These are phyloP conservation scores for Hydrangea macrophylla DNA, from an alignment of 148 eudicot species.

Conservation along the genomic window DNA sequence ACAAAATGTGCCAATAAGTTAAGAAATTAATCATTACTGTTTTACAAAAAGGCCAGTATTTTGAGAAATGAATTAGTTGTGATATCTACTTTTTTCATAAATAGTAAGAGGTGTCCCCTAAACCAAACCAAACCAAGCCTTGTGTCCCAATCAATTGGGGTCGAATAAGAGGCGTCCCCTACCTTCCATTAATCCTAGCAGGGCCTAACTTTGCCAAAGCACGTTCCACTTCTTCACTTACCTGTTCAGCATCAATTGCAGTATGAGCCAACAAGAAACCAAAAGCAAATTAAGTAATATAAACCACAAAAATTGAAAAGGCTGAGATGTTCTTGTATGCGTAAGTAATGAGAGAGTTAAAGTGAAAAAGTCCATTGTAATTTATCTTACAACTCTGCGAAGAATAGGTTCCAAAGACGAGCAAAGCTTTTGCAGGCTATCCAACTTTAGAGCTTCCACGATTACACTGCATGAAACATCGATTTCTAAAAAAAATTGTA, in stretches of 20 bases:
- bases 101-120: too few relatives aligned
- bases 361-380: not conserved
- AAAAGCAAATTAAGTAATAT: not conserved
- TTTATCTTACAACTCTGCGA: slow-evolving; percentile 57
- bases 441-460: slow-evolving; percentile 65
- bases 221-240: slow-evolving; percentile 85
- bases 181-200: slow-evolving; percentile 61
- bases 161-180: too few relatives aligned
- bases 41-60: not conserved
- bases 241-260: slow-evolving; percentile 37
- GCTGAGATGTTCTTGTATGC: not conserved
- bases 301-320: not conserved
- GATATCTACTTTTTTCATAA: too few relatives aligned
- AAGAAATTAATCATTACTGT: slow-evolving; percentile 2
- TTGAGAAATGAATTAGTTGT: too few relatives aligned
- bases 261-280: not conserved
- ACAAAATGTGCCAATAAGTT: not conserved
- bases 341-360: not conserved
- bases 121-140: too few relatives aligned
- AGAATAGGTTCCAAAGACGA: slow-evolving; percentile 69
- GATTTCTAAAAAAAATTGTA: not conserved
- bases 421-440: slow-evolving; percentile 65
- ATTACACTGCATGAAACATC: slow-evolving; percentile 48
- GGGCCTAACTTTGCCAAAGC: slow-evolving; percentile 83
- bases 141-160: too few relatives aligned